Evolutionary conservation across 1,284 basidiomycete species (phyloP).

Genomic region (Fomitiporia mediterranea): DNA sequence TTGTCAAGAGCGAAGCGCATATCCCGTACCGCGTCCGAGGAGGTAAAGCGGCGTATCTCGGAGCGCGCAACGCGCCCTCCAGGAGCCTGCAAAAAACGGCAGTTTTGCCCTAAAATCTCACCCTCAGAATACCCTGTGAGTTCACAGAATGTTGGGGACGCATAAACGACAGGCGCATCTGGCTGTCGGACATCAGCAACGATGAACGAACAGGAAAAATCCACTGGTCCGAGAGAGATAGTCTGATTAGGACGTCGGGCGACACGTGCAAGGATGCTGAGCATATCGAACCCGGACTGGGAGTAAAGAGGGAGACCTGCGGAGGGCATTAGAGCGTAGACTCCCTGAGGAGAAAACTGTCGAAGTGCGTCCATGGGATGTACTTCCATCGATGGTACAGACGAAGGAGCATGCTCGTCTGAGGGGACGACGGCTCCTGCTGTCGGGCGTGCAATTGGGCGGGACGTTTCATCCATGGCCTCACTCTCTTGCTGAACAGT

Average conservation of each 20-base stretch:
- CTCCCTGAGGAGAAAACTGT: background rate
- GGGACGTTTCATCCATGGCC: background rate
- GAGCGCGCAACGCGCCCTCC: conserved; percentile 61
- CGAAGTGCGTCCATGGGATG: background rate
- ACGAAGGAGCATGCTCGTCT: no score
- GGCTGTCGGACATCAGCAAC: conserved; percentile 79
- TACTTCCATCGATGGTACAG: background rate
- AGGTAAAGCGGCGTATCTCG: conserved; percentile 61
- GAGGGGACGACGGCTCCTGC: background rate
- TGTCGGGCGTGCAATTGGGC: background rate
- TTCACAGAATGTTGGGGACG: conserved; percentile 71
- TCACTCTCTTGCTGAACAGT: background rate
- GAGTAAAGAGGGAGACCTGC: conserved; percentile 67
- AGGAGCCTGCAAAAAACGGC: conserved; percentile 82
- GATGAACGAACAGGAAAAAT: conserved; percentile 85
- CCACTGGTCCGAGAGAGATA: conserved; percentile 84
- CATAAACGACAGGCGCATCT: conserved; percentile 86
- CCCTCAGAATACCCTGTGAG: conserved; percentile 81
- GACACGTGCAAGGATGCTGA: conserved; percentile 78
- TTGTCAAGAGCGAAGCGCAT: conserved; percentile 63
- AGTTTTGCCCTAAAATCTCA: conserved; percentile 86
- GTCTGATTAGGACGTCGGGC: conserved; percentile 70
- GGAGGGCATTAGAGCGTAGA: background rate
- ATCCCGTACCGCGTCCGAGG: conserved; percentile 63
- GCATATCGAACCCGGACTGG: conserved; percentile 84